A percentile compares a stretch with the other conserved stretches of the same genome.
Conservation (phyloP, 2,329 filamentous ascomycete species). For the Anisogramma anomala region DNA sequence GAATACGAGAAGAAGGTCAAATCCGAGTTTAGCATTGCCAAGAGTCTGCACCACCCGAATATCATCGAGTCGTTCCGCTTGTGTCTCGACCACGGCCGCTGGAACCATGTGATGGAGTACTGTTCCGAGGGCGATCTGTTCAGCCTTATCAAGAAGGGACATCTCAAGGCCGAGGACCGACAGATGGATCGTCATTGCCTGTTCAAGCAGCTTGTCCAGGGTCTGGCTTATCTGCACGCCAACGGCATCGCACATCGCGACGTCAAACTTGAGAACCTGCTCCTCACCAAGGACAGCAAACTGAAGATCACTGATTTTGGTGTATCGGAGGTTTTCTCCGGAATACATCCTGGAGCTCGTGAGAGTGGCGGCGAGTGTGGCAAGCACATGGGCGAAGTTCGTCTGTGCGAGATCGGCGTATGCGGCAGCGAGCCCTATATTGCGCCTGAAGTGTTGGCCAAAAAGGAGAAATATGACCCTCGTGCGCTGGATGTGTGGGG, state of each 20-base stretch:
- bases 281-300: conserved; percentile 67
- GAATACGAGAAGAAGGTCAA: conserved; percentile 86
- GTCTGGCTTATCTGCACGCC: conserved; percentile 68
- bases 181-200: conserved; percentile 64
- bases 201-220: conserved; percentile 81
- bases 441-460: conserved; percentile 69
- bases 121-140: conserved; percentile 75
- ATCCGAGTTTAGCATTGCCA: conserved; percentile 79
- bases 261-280: conserved; percentile 79
- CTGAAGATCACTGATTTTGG: conserved; percentile 90
- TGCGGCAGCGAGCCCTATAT: conserved; percentile 82
- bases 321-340: conserved; percentile 74
- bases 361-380: conserved; percentile 64
- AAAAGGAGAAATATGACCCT: conserved; percentile 56
- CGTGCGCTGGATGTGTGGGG: conserved; percentile 78
- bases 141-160: conserved; percentile 58
- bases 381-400: conserved; percentile 57
- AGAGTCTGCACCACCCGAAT: conserved; percentile 76
- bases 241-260: conserved; percentile 85
- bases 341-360: conserved; percentile 66
- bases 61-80: conserved; percentile 71
- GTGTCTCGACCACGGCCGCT: conserved; percentile 62
- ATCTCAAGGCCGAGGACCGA: conserved; percentile 53
- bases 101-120: conserved; percentile 92
- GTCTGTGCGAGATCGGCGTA: conserved; percentile 65